Evolutionary conservation across 495 filamentous ascomycete species (phyloP).

Genomic region (Penicillium diatomitis): DNA sequence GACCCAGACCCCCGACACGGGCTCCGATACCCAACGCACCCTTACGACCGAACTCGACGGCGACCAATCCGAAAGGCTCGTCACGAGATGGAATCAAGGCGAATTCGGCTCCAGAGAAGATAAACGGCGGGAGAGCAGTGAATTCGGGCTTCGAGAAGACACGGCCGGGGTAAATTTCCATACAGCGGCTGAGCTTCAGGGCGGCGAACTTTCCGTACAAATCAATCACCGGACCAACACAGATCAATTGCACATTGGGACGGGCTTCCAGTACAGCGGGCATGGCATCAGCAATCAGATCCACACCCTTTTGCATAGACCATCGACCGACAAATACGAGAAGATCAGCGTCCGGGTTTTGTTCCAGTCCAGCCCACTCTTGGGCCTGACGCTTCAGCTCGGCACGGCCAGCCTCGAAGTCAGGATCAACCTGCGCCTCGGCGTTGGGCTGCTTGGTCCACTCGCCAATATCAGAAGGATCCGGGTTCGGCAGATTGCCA

Average conservation of each 20-base stretch:
- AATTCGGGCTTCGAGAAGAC: slow-evolving; percentile 74
- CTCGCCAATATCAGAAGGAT: slow-evolving; percentile 63
- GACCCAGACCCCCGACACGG: slow-evolving; percentile 54
- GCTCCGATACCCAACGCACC: slow-evolving; percentile 68
- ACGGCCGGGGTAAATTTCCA: slow-evolving; percentile 63
- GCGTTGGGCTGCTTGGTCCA: slow-evolving; percentile 49
- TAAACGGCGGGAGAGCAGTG: slow-evolving; percentile 63
- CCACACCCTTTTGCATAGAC: slow-evolving; percentile 72
- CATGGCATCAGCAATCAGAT: slow-evolving; percentile 72
- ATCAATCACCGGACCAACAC: slow-evolving; percentile 67
- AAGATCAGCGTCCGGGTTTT: slow-evolving; percentile 60
- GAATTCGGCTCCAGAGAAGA: slow-evolving; percentile 73
- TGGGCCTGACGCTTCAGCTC: slow-evolving; percentile 62
- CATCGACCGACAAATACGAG: slow-evolving; percentile 74
- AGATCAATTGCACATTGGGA: slow-evolving; percentile 59
- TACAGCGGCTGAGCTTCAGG: slow-evolving; percentile 62
- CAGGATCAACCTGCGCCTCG: slow-evolving; percentile 44
- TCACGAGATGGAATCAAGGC: slow-evolving; percentile 71
- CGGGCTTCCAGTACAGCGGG: slow-evolving; percentile 59
- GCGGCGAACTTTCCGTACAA: slow-evolving; percentile 72
- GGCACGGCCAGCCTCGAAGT: slow-evolving; percentile 48
- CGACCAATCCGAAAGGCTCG: slow-evolving; percentile 71
- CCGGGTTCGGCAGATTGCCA: slow-evolving; percentile 64
- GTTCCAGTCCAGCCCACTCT: slow-evolving; percentile 65
- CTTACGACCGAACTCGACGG: slow-evolving; percentile 72